Conservation (phyloP, 805 yeast species). For the Metschnikowia rubicola region DNA sequence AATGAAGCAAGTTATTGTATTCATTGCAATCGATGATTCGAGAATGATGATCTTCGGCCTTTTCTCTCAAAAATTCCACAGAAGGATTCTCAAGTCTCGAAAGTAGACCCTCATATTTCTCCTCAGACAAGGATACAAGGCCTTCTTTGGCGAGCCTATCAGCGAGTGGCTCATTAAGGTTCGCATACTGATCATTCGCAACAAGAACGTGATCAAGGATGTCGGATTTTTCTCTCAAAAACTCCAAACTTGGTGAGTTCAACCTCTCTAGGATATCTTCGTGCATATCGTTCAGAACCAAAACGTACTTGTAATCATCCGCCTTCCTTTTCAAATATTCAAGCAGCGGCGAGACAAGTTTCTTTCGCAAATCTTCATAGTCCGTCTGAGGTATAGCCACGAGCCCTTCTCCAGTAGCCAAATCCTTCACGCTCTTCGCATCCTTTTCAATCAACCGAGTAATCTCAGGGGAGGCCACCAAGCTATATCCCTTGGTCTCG, state of each 20-base stretch:
- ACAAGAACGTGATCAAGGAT: conserved; percentile 9
- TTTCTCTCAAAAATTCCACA: conserved; percentile 6
- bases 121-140: conserved; percentile 9
- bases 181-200: conserved; percentile 1
- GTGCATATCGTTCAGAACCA: conserved; percentile 7
- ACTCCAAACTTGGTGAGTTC: conserved; percentile 19
- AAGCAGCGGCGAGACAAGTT: conserved; percentile 11
- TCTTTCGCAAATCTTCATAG: conserved; percentile 4
- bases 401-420: conserved; percentile 11
- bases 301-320: neutral
- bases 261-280: conserved; percentile 11
- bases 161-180: conserved; percentile 7
- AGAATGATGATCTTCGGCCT: conserved; percentile 9
- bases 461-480: conserved; percentile 1
- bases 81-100: conserved; percentile 5
- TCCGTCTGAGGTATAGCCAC: conserved; percentile 6
- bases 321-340: conserved; percentile 12
- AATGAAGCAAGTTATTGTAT: conserved; percentile 9
- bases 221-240: conserved; percentile 24
- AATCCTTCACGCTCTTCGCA: conserved; percentile 3
- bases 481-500: neutral
- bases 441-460: neutral
- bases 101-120: conserved; percentile 6
- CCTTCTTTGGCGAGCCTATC: conserved; percentile 9
- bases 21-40: conserved; percentile 12